Evolutionary conservation across 2,329 filamentous ascomycete genomes (phyloP), one percentile per base, ranked within the genome.

Genomic region (Myriosclerotinia curreyana): DNA sequence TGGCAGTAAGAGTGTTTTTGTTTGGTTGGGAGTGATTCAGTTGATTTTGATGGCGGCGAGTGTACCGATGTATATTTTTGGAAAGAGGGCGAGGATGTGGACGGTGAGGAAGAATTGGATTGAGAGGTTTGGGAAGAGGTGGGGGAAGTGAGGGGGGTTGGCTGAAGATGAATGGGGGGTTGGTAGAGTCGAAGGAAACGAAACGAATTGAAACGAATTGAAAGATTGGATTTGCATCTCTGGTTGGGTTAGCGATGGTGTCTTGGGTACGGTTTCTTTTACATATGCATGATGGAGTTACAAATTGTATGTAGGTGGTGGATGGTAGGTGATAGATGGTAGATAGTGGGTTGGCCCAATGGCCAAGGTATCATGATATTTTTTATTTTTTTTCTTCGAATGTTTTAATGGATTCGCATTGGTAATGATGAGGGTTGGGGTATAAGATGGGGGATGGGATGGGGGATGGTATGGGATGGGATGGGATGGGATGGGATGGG

Each of bases 11-110:
- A 82, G 79, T 14, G 92, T 96, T 0, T 98, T 91, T 73, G 78
- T 96, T 52, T 91, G 87, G 72, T 83, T 97, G 60, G 94, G 94
- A 3, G 82, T 92, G 34, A 95, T 98, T 36, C 94, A 98, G 76
- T 76, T 97, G 42, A 84, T 86, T 15, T 83, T 88, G 63, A 80
- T 96, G 75, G 72, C 91, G 3, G 86, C 82, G 62, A 90, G 92
- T 0, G 87, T 97, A 63, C 94, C 94, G 0, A 92, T 98, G 89
- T 98, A 95, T 75, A 90, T 98, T 25, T 97, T 86, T 73, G 94
- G 94, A 22, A 98, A 98, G 81, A 80, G 92, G 64, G 87, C 89
- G 20, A 82, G 94, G 22, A 96, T 97, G 91, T 97, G 93, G 94
- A 98, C 93, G 0, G 91, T 93, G 14, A 81, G 90, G 67, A 90